Evolutionary conservation across 768 basidiomycete species (phyloP).

Genomic region (Pholiota conissans): DNA sequence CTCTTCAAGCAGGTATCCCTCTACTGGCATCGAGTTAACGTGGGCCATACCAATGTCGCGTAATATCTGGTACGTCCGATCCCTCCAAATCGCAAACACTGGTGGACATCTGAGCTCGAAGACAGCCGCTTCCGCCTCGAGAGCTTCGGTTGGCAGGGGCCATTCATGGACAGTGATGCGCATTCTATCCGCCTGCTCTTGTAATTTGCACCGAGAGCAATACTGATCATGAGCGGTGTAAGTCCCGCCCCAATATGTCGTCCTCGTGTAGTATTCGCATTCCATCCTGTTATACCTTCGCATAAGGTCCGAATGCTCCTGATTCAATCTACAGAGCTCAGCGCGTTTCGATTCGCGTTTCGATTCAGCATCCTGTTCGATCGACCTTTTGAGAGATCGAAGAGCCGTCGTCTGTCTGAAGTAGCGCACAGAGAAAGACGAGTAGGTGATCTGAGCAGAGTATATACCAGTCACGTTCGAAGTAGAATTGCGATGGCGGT

Average conservation of each 20-base stretch:
- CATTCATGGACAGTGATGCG: conserved; percentile 41
- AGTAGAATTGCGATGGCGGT: conserved; percentile 20
- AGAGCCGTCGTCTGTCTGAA: conserved; percentile 24
- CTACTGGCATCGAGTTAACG: background rate
- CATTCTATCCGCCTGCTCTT: conserved; percentile 14
- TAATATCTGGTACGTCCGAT: conserved; percentile 36
- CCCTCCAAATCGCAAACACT: conserved; percentile 44
- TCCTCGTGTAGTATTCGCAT: conserved; percentile 9
- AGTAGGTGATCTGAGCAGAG: conserved; percentile 8
- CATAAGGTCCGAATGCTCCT: conserved; percentile 17
- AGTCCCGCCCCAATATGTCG: background rate
- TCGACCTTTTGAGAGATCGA: conserved; percentile 21
- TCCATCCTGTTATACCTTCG: conserved; percentile 1
- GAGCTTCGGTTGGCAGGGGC: conserved; percentile 37
- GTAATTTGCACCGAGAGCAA: conserved; percentile 13
- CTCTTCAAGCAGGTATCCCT: background rate
- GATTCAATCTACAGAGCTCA: conserved; percentile 26
- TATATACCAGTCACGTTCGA: conserved; percentile 32
- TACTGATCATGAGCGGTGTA: background rate
- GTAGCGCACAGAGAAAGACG: conserved; percentile 35
- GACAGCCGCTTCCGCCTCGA: conserved; percentile 28
- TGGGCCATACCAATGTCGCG: conserved; percentile 30
- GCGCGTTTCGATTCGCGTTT: conserved; percentile 18
- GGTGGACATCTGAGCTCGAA: conserved; percentile 44
- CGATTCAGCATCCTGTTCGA: conserved; percentile 25